A percentile compares a stretch with the other conserved stretches of the same genome.
Conservation (phyloP, 257 asterid species). For the Solanum arcanum region DNA sequence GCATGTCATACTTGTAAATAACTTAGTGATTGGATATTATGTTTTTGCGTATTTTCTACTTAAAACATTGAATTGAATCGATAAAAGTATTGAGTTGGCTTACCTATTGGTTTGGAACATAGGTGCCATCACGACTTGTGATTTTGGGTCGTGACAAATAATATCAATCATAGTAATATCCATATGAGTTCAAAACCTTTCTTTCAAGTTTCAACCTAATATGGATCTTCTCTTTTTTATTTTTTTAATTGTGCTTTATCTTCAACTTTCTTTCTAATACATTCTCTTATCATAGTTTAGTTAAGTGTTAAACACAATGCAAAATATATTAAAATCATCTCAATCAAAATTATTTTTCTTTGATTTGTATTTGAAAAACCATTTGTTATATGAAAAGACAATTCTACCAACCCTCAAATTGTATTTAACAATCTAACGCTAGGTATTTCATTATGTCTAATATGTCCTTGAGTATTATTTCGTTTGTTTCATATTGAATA, state of each 20-base stretch:
- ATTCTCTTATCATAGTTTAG: neutral
- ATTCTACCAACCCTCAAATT: neutral
- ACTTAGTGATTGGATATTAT: too few species aligned
- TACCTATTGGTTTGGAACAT: too few species aligned
- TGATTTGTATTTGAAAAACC: neutral
- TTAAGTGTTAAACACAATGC: neutral
- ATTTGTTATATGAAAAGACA: neutral
- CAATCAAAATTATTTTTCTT: neutral
- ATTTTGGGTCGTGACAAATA: too few species aligned
- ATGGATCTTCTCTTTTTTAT: neutral
- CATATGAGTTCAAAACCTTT: neutral
- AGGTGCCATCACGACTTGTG: too few species aligned
- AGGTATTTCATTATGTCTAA: neutral
- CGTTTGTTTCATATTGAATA: neutral
- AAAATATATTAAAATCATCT: neutral
- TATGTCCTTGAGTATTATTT: neutral
- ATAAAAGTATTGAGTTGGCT: too few species aligned
- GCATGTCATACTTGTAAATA: too few species aligned
- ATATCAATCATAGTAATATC: neutral
- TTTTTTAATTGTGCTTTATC: neutral
- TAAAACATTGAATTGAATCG: too few species aligned
- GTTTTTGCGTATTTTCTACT: too few species aligned
- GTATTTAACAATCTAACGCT: neutral
- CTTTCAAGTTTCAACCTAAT: too few species aligned
- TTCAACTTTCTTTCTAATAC: neutral